Percentiles rank a stretch among this genome's conserved stretches.
phyloP scores from a whole-genome alignment of 208 protist genomes.

The Phytomonas serpens region DNA sequence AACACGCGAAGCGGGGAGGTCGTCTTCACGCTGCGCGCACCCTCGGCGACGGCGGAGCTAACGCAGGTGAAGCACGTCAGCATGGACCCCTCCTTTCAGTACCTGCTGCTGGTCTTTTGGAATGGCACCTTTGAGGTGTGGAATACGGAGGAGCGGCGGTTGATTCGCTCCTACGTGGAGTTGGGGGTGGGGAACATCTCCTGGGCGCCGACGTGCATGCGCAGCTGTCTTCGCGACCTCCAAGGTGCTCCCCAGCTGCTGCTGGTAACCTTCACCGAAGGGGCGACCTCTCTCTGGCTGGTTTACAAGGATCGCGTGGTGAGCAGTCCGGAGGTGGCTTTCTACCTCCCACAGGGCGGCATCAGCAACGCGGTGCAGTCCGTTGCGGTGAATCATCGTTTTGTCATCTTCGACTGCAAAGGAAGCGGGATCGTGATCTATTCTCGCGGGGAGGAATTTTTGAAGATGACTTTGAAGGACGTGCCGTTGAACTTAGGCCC shows the following conservation, averaged over 20 bases:
- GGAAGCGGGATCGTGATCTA: slow-evolving; percentile 28
- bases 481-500: slow-evolving; percentile 20
- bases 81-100: slow-evolving; percentile 39
- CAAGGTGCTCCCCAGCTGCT: slow-evolving; percentile 66
- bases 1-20: slow-evolving; percentile 66
- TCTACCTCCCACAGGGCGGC: slow-evolving; percentile 27
- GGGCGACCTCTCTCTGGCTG: slow-evolving; percentile 64
- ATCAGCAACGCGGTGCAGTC: slow-evolving; percentile 29
- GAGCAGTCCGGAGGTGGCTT: slow-evolving; percentile 39
- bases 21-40: slow-evolving; percentile 53
- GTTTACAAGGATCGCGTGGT: slow-evolving; percentile 70
- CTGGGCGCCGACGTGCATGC: slow-evolving; percentile 63
- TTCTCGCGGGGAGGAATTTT: slow-evolving; percentile 21
- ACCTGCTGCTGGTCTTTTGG: slow-evolving; percentile 60
- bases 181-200: slow-evolving; percentile 60
- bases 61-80: slow-evolving; percentile 55
- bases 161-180: slow-evolving; percentile 68
- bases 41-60: slow-evolving; percentile 46
- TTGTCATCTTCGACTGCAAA: slow-evolving; percentile 41
- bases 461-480: slow-evolving; percentile 23
- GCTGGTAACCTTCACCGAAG: slow-evolving; percentile 60
- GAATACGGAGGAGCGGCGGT: slow-evolving; percentile 39
- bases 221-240: slow-evolving; percentile 38
- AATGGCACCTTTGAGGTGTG: slow-evolving; percentile 82
- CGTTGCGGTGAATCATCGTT: slow-evolving; percentile 19